These are phyloP conservation scores for Lichtheimia hyalospora DNA, from an alignment of 371 early-diverging fungal genomes.

Conservation along the genomic window DNA sequence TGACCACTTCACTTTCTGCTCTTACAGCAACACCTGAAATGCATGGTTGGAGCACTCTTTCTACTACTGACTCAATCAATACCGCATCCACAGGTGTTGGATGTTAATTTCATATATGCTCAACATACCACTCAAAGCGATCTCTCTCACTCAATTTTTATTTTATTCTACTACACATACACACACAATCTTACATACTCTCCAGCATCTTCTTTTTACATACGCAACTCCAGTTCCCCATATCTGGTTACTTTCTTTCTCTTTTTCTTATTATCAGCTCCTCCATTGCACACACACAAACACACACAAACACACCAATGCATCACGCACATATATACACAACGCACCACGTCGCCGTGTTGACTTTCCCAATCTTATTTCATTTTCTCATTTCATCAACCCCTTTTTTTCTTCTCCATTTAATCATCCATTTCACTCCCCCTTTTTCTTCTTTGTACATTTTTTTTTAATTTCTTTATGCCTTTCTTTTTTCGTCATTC, in stretches of 20 bases:
- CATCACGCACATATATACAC: no score
- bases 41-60: slow-evolving; percentile 1
- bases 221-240: no score
- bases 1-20: background rate
- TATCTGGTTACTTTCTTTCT: no score
- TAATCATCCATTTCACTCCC: background rate
- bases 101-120: no score
- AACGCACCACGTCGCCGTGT: no score
- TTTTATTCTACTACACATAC: background rate
- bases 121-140: no score
- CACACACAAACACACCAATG: no score
- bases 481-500: background rate
- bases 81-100: no score
- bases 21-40: background rate
- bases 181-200: background rate
- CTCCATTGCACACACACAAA: no score
- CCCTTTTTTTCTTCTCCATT: background rate
- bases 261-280: no score
- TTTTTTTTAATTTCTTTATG: background rate
- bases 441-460: background rate
- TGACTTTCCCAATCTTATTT: no score
- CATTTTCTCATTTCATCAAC: background rate
- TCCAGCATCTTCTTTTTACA: background rate
- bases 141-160: background rate
- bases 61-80: background rate